phyloP scores from a whole-genome alignment of 176 grass and related monocot species.

The Stipa capillata region DNA sequence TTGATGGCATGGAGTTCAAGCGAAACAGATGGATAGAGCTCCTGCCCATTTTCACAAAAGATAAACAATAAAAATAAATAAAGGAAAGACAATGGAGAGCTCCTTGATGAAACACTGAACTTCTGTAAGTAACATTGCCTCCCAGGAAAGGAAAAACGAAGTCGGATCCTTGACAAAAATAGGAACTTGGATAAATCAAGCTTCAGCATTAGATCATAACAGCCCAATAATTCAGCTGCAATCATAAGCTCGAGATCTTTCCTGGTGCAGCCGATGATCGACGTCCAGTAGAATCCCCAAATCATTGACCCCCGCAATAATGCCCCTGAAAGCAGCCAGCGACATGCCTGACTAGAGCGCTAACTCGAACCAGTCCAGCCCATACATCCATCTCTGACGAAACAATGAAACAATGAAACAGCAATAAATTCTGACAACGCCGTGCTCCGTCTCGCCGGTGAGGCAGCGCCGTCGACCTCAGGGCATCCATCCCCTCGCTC shows the following conservation, averaged over 20 bases:
- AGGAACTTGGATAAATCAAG: no score
- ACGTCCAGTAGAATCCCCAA: not conserved
- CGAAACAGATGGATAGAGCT: no score
- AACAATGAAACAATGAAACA: not conserved
- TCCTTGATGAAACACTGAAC: no score
- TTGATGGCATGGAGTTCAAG: no score
- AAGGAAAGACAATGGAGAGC: no score
- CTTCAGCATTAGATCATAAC: not conserved
- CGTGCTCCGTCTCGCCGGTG: not conserved
- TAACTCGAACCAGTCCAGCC: no score
- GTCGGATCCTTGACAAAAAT: no score
- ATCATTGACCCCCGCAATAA: not conserved
- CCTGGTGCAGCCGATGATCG: not conserved
- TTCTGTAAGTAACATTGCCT: no score
- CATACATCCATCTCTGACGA: no score
- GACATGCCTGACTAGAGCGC: conserved; percentile 2
- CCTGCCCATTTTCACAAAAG: no score
- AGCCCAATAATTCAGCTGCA: not conserved
- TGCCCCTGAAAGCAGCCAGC: not conserved
- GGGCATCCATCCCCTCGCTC: not conserved
- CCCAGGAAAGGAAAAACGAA: no score
- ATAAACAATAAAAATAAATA: no score
- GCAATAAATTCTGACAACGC: not conserved
- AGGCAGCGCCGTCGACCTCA: not conserved
- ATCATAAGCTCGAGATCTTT: not conserved